Base-by-base conservation (phyloP, 1,139 yeast species). In the Geotrichum phurueaensis region DNA sequence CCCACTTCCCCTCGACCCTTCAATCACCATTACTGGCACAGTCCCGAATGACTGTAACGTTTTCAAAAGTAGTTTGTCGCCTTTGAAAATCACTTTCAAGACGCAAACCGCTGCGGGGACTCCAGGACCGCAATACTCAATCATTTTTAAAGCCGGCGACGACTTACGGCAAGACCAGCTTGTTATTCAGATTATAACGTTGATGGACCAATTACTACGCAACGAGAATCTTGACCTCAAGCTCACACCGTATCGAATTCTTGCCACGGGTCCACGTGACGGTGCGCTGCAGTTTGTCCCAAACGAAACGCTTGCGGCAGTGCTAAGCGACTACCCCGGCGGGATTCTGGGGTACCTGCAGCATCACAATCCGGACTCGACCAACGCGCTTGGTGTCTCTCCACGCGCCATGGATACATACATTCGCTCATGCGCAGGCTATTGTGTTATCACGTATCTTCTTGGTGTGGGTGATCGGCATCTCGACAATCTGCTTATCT, bases 381-480 rank as follows among this genome's bases (percentile, higher is more conserved):
- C 68, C 72, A 82, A 85, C 0, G 88, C 87, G 49, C 76, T 87
- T 50, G 96, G 96, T 0, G 96, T 94, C 0, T 81, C 84, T 20
- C 79, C 85, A 0, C 82, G 82, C 64, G 87, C 86, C 0, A 90
- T 94, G 96, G 99, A 94, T 67, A 94, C 89, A 65, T 95, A 89
- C 74, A 95, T 95, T 15, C 84, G 92, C 65, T 90, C 97, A 2
- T 91, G 98, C 73, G 99, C 99, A 33, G 99, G 99, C 0, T 94
- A 95, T 71, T 94, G 98, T 78, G 99, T 95, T 1, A 89, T 95
- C 47, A 95, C 99, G 0, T 95, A 95, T 69, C 77, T 95, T 5
- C 76, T 95, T 13, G 99, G 99, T 3, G 97, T 95, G 12, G 99
- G 99, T 22, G 99, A 95, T 74, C 81, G 99, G 60, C 99, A 95